Conservation (phyloP, 1,284 basidiomycete genomes). For the Leccinum subfulvum region DNA sequence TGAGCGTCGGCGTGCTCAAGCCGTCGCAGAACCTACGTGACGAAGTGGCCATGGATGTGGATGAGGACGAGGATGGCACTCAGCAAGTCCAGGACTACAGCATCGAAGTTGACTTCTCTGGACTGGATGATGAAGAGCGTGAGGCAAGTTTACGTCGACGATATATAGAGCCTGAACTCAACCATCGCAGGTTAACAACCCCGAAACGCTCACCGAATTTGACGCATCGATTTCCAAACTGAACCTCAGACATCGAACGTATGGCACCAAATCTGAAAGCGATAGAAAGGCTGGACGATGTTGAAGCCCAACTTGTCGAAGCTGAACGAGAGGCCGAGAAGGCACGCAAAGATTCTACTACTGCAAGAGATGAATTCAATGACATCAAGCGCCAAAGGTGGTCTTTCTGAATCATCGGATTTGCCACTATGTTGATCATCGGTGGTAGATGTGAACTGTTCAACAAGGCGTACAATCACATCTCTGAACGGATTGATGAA, state of each 20-base stretch:
- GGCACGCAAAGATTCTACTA: constrained; percentile 81
- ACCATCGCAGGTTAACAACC: constrained; percentile 56
- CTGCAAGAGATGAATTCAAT: constrained; percentile 87
- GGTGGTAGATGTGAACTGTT: constrained; percentile 73
- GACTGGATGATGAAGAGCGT: constrained; percentile 81
- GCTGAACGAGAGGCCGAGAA: constrained; percentile 78
- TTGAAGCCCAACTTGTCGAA: constrained; percentile 74
- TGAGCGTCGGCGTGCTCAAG: constrained; percentile 4
- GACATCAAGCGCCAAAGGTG: constrained; percentile 83
- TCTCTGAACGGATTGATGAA: constrained; percentile 89
- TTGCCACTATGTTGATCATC: background rate
- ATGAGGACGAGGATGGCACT: constrained; percentile 77
- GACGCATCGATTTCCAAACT: constrained; percentile 78
- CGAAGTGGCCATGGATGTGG: constrained; percentile 87
- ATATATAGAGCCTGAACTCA: constrained; percentile 1
- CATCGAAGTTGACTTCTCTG: constrained; percentile 85
- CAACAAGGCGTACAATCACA: constrained; percentile 96
- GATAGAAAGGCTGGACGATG: constrained; percentile 90
- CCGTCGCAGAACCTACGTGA: constrained; percentile 69
- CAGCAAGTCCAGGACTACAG: constrained; percentile 81
- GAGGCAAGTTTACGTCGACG: constrained; percentile 46
- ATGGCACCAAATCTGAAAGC: constrained; percentile 98
- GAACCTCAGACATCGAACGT: constrained; percentile 80
- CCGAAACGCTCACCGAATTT: constrained; percentile 70
- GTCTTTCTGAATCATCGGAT: background rate